Percentiles rank a stretch among this genome's conserved stretches.
Conservation (phyloP, 371 early-diverging fungal species). For the Zopfochytrium polystomum region DNA sequence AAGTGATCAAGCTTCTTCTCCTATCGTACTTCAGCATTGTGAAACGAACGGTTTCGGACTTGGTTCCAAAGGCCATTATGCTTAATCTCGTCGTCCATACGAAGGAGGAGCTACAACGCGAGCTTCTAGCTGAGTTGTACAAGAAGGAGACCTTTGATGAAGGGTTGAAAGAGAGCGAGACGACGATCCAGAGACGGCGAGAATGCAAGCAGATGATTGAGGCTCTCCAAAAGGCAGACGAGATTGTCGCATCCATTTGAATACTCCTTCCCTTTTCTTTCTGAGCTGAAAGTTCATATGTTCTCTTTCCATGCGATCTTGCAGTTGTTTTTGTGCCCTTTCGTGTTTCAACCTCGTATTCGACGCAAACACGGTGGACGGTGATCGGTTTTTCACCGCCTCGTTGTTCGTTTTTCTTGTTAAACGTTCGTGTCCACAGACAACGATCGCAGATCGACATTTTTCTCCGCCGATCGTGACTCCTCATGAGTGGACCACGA, state of each 20-base stretch:
- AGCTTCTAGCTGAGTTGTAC: constrained; percentile 93
- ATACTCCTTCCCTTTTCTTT: no score
- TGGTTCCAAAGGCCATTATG: constrained; percentile 99
- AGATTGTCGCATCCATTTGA: constrained; percentile 57
- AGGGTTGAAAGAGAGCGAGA: constrained; percentile 91
- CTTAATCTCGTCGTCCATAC: constrained; percentile 88
- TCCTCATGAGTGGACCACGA: no score
- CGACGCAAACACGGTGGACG: no score
- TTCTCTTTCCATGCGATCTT: no score
- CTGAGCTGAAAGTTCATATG: no score
- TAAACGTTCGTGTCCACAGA: no score
- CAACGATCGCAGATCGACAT: no score
- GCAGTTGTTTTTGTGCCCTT: no score
- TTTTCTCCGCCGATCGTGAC: no score
- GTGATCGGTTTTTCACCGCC: no score
- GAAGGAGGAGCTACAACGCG: constrained; percentile 92
- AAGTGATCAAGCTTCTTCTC: constrained; percentile 96
- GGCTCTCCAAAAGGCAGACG: constrained; percentile 92
- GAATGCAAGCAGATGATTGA: constrained; percentile 98
- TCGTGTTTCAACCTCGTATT: no score
- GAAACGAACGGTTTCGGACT: constrained; percentile 95
- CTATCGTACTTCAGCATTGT: constrained; percentile 96
- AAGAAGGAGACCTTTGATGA: constrained; percentile 87
- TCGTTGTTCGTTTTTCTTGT: no score
- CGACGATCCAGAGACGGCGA: constrained; percentile 81